Conservation (phyloP, 805 yeast species). For the Yueomyces sp. region DNA sequence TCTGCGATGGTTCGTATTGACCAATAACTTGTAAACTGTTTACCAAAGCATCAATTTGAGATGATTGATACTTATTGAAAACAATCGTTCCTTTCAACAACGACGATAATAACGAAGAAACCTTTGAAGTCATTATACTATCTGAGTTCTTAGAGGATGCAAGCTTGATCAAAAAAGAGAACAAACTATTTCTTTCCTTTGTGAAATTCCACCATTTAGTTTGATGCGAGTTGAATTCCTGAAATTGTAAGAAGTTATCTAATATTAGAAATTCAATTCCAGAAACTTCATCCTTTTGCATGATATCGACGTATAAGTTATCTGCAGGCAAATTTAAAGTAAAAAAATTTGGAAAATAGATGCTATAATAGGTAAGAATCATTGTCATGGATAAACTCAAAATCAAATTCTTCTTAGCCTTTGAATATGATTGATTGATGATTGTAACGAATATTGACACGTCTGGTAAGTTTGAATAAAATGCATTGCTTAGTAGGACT, state of each 20-base stretch:
- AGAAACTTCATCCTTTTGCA: conserved; percentile 23
- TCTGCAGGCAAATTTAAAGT: conserved; percentile 4
- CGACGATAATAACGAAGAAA: conserved; percentile 34
- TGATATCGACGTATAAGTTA: conserved; percentile 26
- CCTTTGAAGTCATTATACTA: conserved; percentile 27
- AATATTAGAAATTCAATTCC: conserved; percentile 46
- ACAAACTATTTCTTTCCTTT: conserved; percentile 40
- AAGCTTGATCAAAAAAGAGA: conserved; percentile 50
- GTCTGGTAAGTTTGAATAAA: conserved; percentile 36
- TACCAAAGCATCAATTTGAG: conserved; percentile 44
- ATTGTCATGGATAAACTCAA: conserved; percentile 35
- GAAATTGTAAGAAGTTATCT: conserved; percentile 49
- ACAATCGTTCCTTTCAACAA: conserved; percentile 40
- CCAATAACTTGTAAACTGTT: conserved; percentile 29
- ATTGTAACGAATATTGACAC: conserved; percentile 24
- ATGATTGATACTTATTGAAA: conserved; percentile 36
- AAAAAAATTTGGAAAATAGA: conserved; percentile 25
- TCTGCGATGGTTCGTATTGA: neutral
- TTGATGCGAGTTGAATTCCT: conserved; percentile 36
- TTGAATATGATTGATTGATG: conserved; percentile 29
- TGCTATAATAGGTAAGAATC: conserved; percentile 29
- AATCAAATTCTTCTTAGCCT: conserved; percentile 29
- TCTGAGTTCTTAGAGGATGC: conserved; percentile 26
- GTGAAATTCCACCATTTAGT: conserved; percentile 71
- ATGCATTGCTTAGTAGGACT: conserved; percentile 22